Evolutionary conservation across 441 rosid genomes (phyloP), one percentile per base, ranked within the genome.

Genomic region (Flueggea neowawraea): DNA sequence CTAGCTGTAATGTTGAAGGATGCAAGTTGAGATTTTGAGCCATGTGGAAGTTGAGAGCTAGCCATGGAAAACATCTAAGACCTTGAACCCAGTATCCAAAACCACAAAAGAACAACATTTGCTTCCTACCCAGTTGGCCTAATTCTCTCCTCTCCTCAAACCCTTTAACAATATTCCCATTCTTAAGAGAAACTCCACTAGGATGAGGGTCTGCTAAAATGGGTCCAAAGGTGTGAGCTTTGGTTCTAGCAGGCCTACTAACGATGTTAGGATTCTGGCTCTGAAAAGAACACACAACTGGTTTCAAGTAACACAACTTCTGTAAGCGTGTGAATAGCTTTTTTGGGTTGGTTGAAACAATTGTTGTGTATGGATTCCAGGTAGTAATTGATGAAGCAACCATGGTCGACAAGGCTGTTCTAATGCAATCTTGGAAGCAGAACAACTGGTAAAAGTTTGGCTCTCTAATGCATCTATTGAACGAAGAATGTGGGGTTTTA

Each of bases 1-100:
- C 87, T 44, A 91, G 87, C 90, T 91, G 97, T 77, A 91, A 74
- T 17, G 78, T 69, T 0, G 90, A 86, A 3, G 97, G 97, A 48
- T 80, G 73, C 73, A 91, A 69, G 39, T 69, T 80, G 22, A 91
- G 90, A 68, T 75, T 73, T 31, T 84, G 41, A 49, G 85, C 91
- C 93, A 91, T 82, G 70, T 88, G 90, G 72, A 84, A 91, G 78
- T 86, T 91, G 64, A 86, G 85, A 52, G 93, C 85, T 69, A 91
- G 69, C 97, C 97, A 91, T 48, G 97, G 93, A 66, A 90, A 90
- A 72, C 93, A 83, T 78, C 97, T 79, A 41, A 83, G 86, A 2
- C 97, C 97, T 63, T 90, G 95, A 31, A 84, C 70, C 89, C 93
- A 88, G 52, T 88, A 90, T 52, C 95, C 97, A 67, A 86, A 67